Conservation (phyloP, 768 basidiomycete genomes). For the Suillus sp. region DNA sequence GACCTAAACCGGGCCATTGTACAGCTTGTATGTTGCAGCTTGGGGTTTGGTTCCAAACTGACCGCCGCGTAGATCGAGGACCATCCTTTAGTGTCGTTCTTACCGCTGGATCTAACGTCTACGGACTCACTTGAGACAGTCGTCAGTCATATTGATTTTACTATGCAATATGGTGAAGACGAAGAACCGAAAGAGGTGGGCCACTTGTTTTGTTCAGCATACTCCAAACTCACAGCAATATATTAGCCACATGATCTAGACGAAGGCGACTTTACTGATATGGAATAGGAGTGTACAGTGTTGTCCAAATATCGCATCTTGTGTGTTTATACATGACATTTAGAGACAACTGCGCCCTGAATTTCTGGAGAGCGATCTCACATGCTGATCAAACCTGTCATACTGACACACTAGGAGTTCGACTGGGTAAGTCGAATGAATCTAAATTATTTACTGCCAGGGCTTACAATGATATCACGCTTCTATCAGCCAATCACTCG, state of each 20-base stretch:
- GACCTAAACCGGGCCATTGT: constrained; percentile 94
- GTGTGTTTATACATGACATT: not conserved
- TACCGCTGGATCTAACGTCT: constrained; percentile 89
- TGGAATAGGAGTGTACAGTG: constrained; percentile 46
- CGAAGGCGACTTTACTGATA: constrained; percentile 84
- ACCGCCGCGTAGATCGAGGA: constrained; percentile 80
- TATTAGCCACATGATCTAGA: constrained; percentile 88
- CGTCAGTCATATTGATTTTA: constrained; percentile 95
- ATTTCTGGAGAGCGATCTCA: not conserved
- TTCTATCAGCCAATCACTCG: not conserved
- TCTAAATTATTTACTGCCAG: not conserved
- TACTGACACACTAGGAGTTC: not conserved
- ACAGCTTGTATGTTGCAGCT: constrained; percentile 66
- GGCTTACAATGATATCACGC: not conserved
- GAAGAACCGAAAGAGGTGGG: constrained; percentile 94
- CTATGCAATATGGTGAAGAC: constrained; percentile 98
- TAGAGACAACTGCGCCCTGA: not conserved
- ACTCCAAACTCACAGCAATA: constrained; percentile 18
- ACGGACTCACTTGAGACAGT: constrained; percentile 89
- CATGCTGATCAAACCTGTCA: not conserved
- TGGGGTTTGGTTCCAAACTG: not conserved
- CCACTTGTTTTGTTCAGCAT: constrained; percentile 10
- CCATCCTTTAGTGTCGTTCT: constrained; percentile 95
- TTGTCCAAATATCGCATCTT: not conserved
- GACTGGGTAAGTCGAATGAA: not conserved